Evolutionary conservation across 768 basidiomycete genomes (phyloP).

Genomic region (Gymnopilus dilepis): DNA sequence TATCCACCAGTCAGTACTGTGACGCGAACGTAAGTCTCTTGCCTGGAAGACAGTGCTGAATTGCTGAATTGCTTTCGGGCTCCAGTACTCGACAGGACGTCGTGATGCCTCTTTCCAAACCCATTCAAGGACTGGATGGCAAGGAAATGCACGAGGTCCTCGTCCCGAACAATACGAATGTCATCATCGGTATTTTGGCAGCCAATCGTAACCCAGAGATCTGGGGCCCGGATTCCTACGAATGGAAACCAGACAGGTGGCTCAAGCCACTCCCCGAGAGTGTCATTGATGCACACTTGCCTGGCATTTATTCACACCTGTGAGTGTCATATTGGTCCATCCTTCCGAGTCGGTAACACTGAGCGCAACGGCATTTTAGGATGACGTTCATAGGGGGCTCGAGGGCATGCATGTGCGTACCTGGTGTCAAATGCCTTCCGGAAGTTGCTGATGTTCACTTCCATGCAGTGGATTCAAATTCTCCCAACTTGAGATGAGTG

Average conservation of each 20-base stretch:
- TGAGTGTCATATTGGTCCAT: conserved; percentile 14
- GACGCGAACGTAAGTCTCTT: conserved; percentile 22
- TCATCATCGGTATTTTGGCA: conserved; percentile 35
- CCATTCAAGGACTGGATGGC: conserved; percentile 31
- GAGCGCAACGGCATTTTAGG: conserved; percentile 25
- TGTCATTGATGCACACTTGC: conserved; percentile 40
- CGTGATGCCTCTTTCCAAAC: conserved; percentile 30
- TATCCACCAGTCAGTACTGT: conserved; percentile 30
- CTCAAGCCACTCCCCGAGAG: conserved; percentile 32
- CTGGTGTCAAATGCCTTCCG: not conserved
- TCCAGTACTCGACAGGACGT: conserved; percentile 28
- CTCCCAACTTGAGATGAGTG: conserved; percentile 37
- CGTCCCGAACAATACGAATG: conserved; percentile 42
- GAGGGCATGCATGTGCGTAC: conserved; percentile 49
- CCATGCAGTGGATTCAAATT: conserved; percentile 27
- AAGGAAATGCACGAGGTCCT: conserved; percentile 34
- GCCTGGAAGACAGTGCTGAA: not conserved
- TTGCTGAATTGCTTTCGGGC: not conserved
- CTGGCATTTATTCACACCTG: conserved; percentile 51
- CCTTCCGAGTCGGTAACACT: not conserved
- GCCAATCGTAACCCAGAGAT: conserved; percentile 45
- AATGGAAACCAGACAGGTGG: conserved; percentile 60
- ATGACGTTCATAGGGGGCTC: conserved; percentile 52
- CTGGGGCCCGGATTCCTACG: conserved; percentile 53
- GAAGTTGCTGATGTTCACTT: not conserved